Percentiles rank a stretch among this genome's conserved stretches.
These are phyloP conservation scores for Colletotrichum spaethianum DNA, from an alignment of 2,329 filamentous ascomycete species.

Conservation along the genomic window DNA sequence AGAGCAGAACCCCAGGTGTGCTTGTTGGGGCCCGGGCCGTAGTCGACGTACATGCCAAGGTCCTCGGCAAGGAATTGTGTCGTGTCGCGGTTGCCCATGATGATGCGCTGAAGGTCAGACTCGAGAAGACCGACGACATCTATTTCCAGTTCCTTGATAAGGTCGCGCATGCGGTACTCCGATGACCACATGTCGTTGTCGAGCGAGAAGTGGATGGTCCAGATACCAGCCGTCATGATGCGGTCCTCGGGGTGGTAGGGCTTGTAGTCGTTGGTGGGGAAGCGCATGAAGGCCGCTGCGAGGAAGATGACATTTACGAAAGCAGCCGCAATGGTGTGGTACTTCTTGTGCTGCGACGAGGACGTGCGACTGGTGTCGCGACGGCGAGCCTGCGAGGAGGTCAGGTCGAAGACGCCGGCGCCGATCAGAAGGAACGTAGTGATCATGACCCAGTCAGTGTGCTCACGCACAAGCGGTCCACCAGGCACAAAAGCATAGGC, in stretches of 20 bases:
- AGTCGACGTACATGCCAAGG: slow-evolving; percentile 98
- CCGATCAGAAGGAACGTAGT: slow-evolving; percentile 88
- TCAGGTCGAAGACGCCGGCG: slow-evolving; percentile 84
- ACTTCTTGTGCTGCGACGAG: slow-evolving; percentile 64
- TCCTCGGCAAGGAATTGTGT: slow-evolving; percentile 97
- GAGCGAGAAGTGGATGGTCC: slow-evolving; percentile 98
- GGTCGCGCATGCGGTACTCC: slow-evolving; percentile 91
- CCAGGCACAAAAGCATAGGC: slow-evolving; percentile 98
- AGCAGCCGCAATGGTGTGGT: slow-evolving; percentile 72
- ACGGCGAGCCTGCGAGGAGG: slow-evolving; percentile 62
- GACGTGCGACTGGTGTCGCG: slow-evolving; percentile 53
- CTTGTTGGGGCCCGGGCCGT: slow-evolving; percentile 97
- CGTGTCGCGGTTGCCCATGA: slow-evolving; percentile 98
- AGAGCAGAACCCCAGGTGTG: slow-evolving; percentile 97
- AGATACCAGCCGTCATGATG: slow-evolving; percentile 93
- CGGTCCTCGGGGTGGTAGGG: slow-evolving; percentile 92
- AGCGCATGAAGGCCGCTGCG: slow-evolving; percentile 87
- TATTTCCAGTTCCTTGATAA: slow-evolving; percentile 94
- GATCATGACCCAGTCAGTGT: slow-evolving; percentile 95
- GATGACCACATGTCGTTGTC: slow-evolving; percentile 99
- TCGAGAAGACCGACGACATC: slow-evolving; percentile 97
- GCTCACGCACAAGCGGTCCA: slow-evolving; percentile 91
- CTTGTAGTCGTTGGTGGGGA: slow-evolving; percentile 92
- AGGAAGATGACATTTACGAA: slow-evolving; percentile 85
- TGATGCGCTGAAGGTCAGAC: slow-evolving; percentile 94